These are phyloP conservation scores for Podospora conica DNA, from an alignment of 495 filamentous ascomycete genomes.

Conservation along the genomic window DNA sequence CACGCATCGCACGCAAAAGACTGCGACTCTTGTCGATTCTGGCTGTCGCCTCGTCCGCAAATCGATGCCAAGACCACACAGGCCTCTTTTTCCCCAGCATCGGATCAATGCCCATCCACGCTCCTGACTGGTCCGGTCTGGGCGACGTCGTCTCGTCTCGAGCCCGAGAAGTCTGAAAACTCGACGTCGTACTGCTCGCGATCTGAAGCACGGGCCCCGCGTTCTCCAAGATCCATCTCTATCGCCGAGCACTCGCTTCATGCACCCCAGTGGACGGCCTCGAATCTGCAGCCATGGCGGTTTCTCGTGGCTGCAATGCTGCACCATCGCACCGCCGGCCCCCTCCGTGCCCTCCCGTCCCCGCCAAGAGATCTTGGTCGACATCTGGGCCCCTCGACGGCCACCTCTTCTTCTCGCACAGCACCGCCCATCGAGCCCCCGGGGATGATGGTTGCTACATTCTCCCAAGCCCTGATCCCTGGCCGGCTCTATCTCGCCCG, in stretches of 20 bases:
- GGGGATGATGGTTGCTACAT: no score
- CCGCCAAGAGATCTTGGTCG: constrained; percentile 6
- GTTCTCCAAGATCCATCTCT: background rate
- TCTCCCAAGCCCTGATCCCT: constrained; percentile 16
- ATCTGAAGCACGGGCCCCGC: constrained; percentile 1
- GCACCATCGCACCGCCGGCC: background rate
- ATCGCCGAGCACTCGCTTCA: background rate
- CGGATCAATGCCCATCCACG: constrained; percentile 23
- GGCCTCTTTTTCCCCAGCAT: background rate
- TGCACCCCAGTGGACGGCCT: constrained; percentile 5
- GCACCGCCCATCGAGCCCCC: background rate
- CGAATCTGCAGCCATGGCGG: no score
- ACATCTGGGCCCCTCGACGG: background rate
- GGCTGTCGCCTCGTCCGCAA: constrained; percentile 7
- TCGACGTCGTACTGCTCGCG: background rate
- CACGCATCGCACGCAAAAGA: background rate
- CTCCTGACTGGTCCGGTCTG: background rate
- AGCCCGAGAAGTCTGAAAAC: background rate
- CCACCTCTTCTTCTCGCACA: background rate
- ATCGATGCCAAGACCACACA: background rate
- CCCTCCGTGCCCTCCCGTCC: background rate
- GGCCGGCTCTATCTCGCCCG: constrained; percentile 21
- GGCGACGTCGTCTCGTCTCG: background rate
- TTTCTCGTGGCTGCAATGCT: no score
- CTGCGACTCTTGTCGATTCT: background rate